Evolutionary conservation across 1,284 basidiomycete species (phyloP), one percentile per base, ranked within the genome.

Genomic region (Wolfiporia cocos): DNA sequence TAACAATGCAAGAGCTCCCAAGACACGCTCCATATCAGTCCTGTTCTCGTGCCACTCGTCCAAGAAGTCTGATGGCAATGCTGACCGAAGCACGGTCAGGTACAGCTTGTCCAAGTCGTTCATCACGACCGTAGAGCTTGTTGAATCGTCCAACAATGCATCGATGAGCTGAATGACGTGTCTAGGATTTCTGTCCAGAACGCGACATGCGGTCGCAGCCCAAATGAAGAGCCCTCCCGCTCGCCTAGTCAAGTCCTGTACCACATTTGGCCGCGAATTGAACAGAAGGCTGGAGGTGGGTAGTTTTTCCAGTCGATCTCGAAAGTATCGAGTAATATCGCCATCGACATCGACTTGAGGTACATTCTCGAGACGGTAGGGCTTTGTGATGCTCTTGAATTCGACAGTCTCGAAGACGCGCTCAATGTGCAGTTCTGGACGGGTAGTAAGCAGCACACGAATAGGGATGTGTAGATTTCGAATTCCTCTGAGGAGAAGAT

Each of bases 391-490:
- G 18, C 26, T 15, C 9, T 19, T n/a, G 3, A 38, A 35, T 6
- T 28, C 9, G 21, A 17, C 14, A 10, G 28, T 30, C 14, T 26
- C 19, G 14, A 42, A 28, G 15, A 19, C 35, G 7, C 17, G 14
- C 6, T 35, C 18, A 18, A 39, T 39, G 6, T 43, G 24, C 3
- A n/a, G 10, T 24, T 37, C 41, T 5, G 43, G 46, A 3, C 49
- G 39, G 2, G 42, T 22, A 14, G 49, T 48, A 26, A 50, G 23
- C n/a, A 48, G 20, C 26, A 48, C 26, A 15, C 46, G 41, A 18
- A 50, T 22, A 1, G 36, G 35, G 21, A 34, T 36, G 3, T 30
- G 22, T 4, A 40, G 19, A 4, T 22, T 15, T 10, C 11, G 30
- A 0, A 40, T 29, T 14, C 34, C 22, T 3, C 21, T 17, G 20